Evolutionary conservation across 306 rosid species (phyloP).

Genomic region (Acacia melanoxylon): DNA sequence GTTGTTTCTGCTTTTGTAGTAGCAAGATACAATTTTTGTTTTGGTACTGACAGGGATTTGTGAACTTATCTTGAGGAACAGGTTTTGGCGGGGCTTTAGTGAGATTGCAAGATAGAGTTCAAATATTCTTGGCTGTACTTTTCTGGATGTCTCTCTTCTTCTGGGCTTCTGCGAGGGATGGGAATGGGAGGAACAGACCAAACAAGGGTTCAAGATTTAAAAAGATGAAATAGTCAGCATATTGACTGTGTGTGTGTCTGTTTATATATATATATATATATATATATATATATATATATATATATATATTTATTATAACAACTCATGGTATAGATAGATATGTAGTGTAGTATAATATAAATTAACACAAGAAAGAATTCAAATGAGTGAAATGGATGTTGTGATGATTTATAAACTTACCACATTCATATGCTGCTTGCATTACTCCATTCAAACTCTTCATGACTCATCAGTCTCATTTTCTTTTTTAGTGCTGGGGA

Average conservation of each 20-base stretch:
- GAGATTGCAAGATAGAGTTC: conserved; percentile 64
- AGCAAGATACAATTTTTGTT: not conserved
- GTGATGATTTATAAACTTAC: not conserved
- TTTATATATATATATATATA: too few species aligned
- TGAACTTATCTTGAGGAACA: conserved; percentile 16
- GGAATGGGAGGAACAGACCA: conserved; percentile 57
- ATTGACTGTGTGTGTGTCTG: conserved; percentile 31
- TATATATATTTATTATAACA: not conserved
- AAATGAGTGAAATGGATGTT: not conserved
- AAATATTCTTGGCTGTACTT: conserved; percentile 86
- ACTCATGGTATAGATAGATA: conserved; percentile 20
- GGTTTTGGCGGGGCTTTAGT: conserved; percentile 43
- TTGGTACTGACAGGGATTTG: not conserved
- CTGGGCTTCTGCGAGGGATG: conserved; percentile 80
- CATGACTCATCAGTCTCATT: not conserved
- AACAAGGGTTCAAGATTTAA: conserved; percentile 57
- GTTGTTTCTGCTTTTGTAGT: not conserved
- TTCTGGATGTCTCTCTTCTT: conserved; percentile 98
- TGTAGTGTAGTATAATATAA: not conserved
- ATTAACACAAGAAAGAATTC: not conserved
- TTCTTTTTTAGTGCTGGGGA: not conserved
- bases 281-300: too few species aligned
- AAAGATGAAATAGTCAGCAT: conserved; percentile 39
- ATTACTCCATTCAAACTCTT: not conserved
- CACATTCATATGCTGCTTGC: not conserved